Evolutionary conservation across 2,329 filamentous ascomycete species (phyloP).

Genomic region (Curvularia sp.): DNA sequence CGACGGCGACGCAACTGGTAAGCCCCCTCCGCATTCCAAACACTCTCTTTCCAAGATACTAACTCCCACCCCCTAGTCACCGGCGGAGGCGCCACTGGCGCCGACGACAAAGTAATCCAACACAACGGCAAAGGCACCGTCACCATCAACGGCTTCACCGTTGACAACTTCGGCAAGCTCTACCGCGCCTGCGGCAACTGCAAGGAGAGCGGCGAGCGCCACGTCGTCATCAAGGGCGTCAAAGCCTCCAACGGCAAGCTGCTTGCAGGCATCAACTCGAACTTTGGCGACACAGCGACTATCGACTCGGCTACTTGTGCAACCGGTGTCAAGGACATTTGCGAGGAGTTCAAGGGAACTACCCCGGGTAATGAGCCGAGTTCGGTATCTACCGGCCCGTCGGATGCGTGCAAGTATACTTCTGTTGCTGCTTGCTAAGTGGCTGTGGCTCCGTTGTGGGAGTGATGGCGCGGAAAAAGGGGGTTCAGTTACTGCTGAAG

Average conservation of each 20-base stretch:
- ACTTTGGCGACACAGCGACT: conserved; percentile 60
- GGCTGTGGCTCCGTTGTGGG: neutral
- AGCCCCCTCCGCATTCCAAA: neutral
- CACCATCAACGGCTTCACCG: conserved; percentile 46
- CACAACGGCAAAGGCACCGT: conserved; percentile 53
- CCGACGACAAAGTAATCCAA: conserved; percentile 54
- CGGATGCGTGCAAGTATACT: conserved; percentile 40
- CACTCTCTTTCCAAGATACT: neutral
- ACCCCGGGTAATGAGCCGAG: conserved; percentile 38
- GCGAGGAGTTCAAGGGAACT: conserved; percentile 46
- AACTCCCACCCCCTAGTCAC: conserved; percentile 31
- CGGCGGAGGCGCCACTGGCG: conserved; percentile 51
- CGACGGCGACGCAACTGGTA: conserved; percentile 19
- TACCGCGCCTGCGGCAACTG: conserved; percentile 58
- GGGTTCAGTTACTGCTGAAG: neutral
- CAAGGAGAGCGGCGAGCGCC: conserved; percentile 56
- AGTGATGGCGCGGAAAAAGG: neutral
- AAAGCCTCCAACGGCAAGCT: conserved; percentile 53
- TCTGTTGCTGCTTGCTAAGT: conserved; percentile 34
- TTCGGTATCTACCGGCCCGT: conserved; percentile 34
- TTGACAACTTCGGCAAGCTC: conserved; percentile 49
- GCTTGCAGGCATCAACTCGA: conserved; percentile 59
- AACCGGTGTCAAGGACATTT: conserved; percentile 39
- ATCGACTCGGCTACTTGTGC: conserved; percentile 50
- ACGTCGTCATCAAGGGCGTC: conserved; percentile 55